Evolutionary conservation across 345 rosid species (phyloP), one percentile per base, ranked within the genome.

Genomic region (Ailanthus altissimus): DNA sequence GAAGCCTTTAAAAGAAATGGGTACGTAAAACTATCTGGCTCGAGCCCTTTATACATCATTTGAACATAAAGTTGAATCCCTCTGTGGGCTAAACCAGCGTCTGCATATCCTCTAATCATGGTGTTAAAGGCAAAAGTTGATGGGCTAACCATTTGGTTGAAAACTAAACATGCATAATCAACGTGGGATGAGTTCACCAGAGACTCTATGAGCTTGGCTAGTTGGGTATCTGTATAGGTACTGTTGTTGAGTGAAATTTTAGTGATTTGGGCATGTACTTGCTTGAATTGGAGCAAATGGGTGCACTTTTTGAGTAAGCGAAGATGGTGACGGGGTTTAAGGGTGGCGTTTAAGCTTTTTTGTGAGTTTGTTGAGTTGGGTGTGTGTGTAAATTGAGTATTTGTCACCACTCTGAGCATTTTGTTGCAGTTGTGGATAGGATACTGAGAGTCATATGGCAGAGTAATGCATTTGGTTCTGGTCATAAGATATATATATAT

Each of bases 1-100:
- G 80, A 81, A 77, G 83, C 83, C 73, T 81, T 77, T 2, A 81
- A 51, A 60, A 77, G 80, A 59, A 81, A 58, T 1, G 83, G 80
- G 75, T 81, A 50, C 20, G 83, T 77, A 57, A 76, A 76, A 25
- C 32, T 66, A 65, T 81, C 83, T 1, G 77, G 77, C 16, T 76
- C 45, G 6, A 81, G 51, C 13, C 74, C 80, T 21, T 42, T 69
- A 26, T 10, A 32, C 36, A 49, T 67, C 83, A 81, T 81, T 47
- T 61, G 72, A 60, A 60, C 26, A 43, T 76, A 76, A 72, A 81
- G 74, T 16, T 46, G 69, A 49, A 81, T 54, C 1, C 68, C 80
- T 58, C 72, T 61, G 28, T 42, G 46, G 23, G 51, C 68, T 61
- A 67, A 72, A 13, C 72, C 65, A 20, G 56, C 67, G 28, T 65